Conservation (phyloP, 2,329 filamentous ascomycete species). For the Fusarium fujikuroi region DNA sequence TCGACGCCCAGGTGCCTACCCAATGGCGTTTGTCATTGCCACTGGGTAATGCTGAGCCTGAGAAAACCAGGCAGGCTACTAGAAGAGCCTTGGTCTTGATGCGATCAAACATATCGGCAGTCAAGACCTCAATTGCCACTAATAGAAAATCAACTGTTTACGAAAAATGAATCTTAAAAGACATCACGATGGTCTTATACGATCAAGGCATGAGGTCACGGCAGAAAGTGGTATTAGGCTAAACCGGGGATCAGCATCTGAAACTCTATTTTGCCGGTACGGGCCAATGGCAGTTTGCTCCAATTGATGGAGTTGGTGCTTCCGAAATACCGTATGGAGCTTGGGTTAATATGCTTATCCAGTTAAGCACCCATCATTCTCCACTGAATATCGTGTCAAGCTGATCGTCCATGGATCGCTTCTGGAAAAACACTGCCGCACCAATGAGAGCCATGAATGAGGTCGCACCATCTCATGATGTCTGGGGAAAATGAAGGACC, state of each 20-base stretch:
- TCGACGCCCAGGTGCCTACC: conserved; percentile 31
- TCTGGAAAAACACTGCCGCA: neutral
- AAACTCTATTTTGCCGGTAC: conserved; percentile 14
- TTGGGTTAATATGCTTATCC: neutral
- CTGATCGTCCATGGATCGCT: neutral
- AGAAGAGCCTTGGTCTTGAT: conserved; percentile 8
- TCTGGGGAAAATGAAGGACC: neutral
- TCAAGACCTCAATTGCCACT: neutral
- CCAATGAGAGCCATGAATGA: neutral
- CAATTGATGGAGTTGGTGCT: conserved; percentile 16
- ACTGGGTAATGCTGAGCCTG: neutral
- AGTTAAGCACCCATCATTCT: neutral
- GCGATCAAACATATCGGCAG: neutral
- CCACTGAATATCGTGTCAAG: neutral
- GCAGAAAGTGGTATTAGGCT: conserved; percentile 16
- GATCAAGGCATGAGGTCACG: neutral
- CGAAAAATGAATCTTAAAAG: neutral
- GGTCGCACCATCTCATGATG: neutral
- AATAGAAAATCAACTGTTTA: accelerated
- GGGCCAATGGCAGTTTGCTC: neutral
- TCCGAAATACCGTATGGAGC: conserved; percentile 13
- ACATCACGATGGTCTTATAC: neutral
- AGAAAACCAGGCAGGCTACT: conserved; percentile 4
- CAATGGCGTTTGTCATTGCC: conserved; percentile 5
- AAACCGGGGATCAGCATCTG: conserved; percentile 12